Percentiles rank a stretch among this genome's conserved stretches.
phyloP scores from a whole-genome alignment of 345 rosid genomes.

The Camelina neglecta region DNA sequence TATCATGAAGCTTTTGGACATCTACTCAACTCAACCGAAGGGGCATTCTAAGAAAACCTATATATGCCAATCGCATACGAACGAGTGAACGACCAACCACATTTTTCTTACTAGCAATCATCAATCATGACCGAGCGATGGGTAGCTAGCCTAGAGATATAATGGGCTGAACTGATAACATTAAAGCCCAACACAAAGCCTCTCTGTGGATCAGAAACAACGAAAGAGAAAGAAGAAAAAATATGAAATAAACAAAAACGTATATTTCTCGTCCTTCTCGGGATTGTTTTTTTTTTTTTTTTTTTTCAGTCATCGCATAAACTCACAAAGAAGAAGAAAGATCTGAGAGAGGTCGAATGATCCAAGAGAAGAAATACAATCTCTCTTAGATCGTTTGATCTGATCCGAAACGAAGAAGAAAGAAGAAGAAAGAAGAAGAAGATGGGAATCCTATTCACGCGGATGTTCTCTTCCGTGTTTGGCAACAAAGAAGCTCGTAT shows the following conservation, averaged over 20 bases:
- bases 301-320: constrained; percentile 14
- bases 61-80: too few relatives aligned
- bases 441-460: constrained; percentile 80
- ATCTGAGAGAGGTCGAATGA: constrained; percentile 44
- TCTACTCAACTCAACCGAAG: too few relatives aligned
- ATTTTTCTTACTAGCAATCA: too few relatives aligned
- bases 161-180: background rate
- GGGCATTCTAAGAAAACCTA: too few relatives aligned
- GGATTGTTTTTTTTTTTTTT: background rate
- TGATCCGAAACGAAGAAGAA: constrained; percentile 13
- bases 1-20: too few relatives aligned
- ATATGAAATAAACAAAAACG: background rate
- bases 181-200: constrained; percentile 2
- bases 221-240: background rate
- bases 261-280: constrained; percentile 7
- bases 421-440: constrained; percentile 16
- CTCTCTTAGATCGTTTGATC: constrained; percentile 44
- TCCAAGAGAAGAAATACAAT: constrained; percentile 39
- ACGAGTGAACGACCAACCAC: too few relatives aligned
- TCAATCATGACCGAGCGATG: too few relatives aligned
- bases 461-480: constrained; percentile 77
- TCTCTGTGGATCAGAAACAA: background rate
- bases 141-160: background rate
- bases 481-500: constrained; percentile 86
- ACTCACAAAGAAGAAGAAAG: constrained; percentile 26